phyloP scores from a whole-genome alignment of 73 alveolate genomes.

The Paramecium biaurelia region DNA sequence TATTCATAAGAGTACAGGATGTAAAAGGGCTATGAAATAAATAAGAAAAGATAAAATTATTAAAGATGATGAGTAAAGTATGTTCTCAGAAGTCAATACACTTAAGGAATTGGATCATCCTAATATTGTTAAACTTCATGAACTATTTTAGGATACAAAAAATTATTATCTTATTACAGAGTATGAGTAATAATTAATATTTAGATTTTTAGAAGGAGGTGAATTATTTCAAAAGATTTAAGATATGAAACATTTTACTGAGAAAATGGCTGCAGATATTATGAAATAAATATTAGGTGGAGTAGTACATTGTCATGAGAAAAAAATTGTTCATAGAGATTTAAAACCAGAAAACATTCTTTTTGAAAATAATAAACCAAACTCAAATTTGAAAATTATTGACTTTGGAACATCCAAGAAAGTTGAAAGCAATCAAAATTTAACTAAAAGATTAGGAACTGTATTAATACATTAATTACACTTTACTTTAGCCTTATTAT shows the following conservation, averaged over 20 bases:
- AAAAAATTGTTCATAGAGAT: constrained; percentile 83
- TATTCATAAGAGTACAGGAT: constrained; percentile 33
- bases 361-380: constrained; percentile 69
- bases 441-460: constrained; percentile 42
- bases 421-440: neutral
- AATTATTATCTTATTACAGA: constrained; percentile 52
- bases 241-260: constrained; percentile 79
- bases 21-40: constrained; percentile 50
- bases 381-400: constrained; percentile 71
- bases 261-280: constrained; percentile 79
- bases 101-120: constrained; percentile 41
- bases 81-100: constrained; percentile 54
- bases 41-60: constrained; percentile 45
- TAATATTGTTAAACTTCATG: constrained; percentile 39
- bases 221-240: constrained; percentile 87
- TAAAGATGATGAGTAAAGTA: constrained; percentile 52
- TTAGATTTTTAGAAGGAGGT: constrained; percentile 75
- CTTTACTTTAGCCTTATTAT: constrained; percentile 33
- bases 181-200: neutral
- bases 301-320: constrained; percentile 87
- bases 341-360: constrained; percentile 79
- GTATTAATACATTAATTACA: neutral
- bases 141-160: constrained; percentile 38
- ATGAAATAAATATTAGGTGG: constrained; percentile 85
- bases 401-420: constrained; percentile 88